Conservation (phyloP, 2,329 filamentous ascomycete species). For the Penicillium thymicola region DNA sequence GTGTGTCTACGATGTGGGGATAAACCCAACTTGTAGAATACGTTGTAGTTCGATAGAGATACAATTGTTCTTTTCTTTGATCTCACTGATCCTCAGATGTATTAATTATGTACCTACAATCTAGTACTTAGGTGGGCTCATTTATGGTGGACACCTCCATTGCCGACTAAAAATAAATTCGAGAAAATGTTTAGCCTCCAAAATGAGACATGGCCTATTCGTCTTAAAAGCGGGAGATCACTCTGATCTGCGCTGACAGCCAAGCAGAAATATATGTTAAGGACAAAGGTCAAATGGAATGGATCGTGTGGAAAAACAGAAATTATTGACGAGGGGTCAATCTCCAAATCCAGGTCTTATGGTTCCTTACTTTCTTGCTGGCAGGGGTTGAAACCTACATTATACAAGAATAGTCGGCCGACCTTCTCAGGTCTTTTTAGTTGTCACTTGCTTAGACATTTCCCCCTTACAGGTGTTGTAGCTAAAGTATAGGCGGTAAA, state of each 20-base stretch:
- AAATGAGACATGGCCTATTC: background rate
- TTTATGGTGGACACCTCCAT: background rate
- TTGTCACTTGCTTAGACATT: too few species aligned
- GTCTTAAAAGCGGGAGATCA: slow-evolving; percentile 5
- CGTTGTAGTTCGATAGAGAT: background rate
- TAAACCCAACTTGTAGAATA: background rate
- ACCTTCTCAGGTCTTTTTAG: too few species aligned
- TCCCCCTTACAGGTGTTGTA: too few species aligned
- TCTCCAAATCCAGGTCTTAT: background rate
- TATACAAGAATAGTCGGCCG: background rate
- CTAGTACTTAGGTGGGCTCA: background rate
- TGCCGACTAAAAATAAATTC: background rate
- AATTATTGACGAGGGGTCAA: background rate
- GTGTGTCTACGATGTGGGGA: background rate
- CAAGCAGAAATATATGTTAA: background rate
- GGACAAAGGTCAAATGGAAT: background rate
- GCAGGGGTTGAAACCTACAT: background rate
- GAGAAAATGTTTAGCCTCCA: background rate
- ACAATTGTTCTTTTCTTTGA: background rate
- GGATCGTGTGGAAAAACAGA: background rate
- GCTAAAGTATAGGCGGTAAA: too few species aligned
- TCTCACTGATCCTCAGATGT: background rate
- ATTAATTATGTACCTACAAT: background rate
- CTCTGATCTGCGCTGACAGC: slow-evolving; percentile 2
- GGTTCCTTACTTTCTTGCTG: background rate